Percentiles rank a stretch among this genome's conserved stretches.
These are phyloP conservation scores for Suillus subluteus DNA, from an alignment of 768 basidiomycete species.

Conservation along the genomic window DNA sequence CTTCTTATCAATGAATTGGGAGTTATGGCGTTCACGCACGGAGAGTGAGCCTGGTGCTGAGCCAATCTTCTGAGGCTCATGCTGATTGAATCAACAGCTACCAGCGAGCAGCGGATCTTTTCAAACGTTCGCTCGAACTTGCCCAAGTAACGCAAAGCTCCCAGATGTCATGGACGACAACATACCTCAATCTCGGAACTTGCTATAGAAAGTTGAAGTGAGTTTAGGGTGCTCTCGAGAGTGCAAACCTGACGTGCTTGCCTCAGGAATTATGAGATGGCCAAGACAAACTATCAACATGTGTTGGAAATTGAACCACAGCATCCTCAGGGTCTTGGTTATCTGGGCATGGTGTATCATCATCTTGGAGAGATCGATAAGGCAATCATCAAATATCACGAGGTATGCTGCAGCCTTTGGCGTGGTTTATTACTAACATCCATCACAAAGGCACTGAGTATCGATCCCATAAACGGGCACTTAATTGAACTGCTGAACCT, in stretches of 20 bases:
- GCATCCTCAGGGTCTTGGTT: conserved; percentile 78
- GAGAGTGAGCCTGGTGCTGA: conserved; percentile 56
- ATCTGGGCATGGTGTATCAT: conserved; percentile 89
- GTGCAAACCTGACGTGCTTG: conserved; percentile 5
- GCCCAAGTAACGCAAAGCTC: conserved; percentile 87
- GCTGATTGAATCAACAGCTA: conserved; percentile 51
- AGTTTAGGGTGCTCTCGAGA: conserved; percentile 25
- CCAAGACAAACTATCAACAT: conserved; percentile 71
- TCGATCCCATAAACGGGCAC: conserved; percentile 83
- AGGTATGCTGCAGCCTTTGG: conserved; percentile 51
- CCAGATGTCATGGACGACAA: conserved; percentile 83
- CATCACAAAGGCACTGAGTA: conserved; percentile 63
- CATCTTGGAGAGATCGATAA: conserved; percentile 70
- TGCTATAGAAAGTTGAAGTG: conserved; percentile 82
- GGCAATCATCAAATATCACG: conserved; percentile 91
- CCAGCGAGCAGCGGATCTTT: conserved; percentile 68
- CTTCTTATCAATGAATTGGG: conserved; percentile 90
- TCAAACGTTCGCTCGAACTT: conserved; percentile 75
- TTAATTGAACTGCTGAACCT: conserved; percentile 81
- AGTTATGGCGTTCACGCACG: conserved; percentile 88
- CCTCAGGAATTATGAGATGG: conserved; percentile 58
- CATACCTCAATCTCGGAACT: conserved; percentile 92
- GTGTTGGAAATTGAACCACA: conserved; percentile 90
- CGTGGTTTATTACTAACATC: conserved; percentile 11
- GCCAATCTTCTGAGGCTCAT: not conserved